Percentiles rank a stretch among this genome's conserved stretches.
Conservation (phyloP, 129 eudicot species). For the Calendula officinalis region DNA sequence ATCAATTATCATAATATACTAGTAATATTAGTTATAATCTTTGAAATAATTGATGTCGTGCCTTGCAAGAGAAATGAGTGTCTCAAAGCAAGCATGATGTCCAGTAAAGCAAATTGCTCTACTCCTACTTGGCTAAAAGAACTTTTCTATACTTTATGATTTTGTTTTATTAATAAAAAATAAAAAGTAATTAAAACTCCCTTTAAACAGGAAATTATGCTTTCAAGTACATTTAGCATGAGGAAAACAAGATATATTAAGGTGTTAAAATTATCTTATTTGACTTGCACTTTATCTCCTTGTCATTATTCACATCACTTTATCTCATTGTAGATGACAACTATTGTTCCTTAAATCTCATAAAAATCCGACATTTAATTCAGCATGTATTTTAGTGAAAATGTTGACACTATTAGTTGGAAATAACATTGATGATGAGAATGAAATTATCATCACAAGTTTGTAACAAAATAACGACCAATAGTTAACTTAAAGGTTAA, state of each 20-base stretch:
- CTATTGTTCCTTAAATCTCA: conserved; percentile 4
- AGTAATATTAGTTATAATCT: conserved; percentile 9
- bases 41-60: conserved; percentile 31
- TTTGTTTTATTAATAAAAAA: conserved; percentile 28
- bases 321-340: conserved; percentile 12
- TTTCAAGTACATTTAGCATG: conserved; percentile 19
- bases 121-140: conserved; percentile 25
- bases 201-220: conserved; percentile 25
- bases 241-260: conserved; percentile 17
- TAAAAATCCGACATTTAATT: conserved; percentile 9
- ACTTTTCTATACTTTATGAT: conserved; percentile 29
- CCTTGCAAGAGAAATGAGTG: conserved; percentile 37
- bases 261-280: conserved; percentile 10
- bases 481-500: not conserved
- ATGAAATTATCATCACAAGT: not conserved
- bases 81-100: conserved; percentile 36
- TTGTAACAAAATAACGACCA: conserved; percentile 13
- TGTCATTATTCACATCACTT: conserved; percentile 5
- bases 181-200: conserved; percentile 18
- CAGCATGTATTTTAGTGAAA: not conserved
- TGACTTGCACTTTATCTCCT: conserved; percentile 11
- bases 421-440: conserved; percentile 10
- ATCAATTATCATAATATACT: conserved; percentile 1
- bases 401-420: conserved; percentile 12
- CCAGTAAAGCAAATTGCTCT: conserved; percentile 32